These are phyloP conservation scores for Stereum hirsutum DNA, from an alignment of 1,284 basidiomycete species.

Conservation along the genomic window DNA sequence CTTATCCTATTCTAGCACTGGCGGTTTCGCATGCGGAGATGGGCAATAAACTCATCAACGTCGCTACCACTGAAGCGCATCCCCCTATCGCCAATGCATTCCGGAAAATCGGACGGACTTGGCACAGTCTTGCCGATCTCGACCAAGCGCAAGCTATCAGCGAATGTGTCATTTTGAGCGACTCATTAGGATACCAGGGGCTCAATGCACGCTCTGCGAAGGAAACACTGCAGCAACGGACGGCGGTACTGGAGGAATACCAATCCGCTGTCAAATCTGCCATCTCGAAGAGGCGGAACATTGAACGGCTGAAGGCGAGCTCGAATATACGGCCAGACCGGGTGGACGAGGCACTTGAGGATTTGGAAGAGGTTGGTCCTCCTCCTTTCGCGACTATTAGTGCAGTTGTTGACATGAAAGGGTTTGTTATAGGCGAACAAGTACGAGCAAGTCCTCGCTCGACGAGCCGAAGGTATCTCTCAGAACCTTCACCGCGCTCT, in stretches of 20 bases:
- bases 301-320: conserved; percentile 86
- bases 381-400: background rate
- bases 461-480: conserved; percentile 82
- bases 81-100: conserved; percentile 71
- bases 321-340: conserved; percentile 78
- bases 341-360: conserved; percentile 89
- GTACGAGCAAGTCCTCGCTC: conserved; percentile 75
- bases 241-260: conserved; percentile 85
- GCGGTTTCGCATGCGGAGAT: conserved; percentile 74
- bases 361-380: conserved; percentile 77
- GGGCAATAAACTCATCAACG: conserved; percentile 82
- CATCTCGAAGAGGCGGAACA: conserved; percentile 83
- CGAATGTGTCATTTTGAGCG: conserved; percentile 87
- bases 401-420: background rate
- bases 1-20: conserved; percentile 39
- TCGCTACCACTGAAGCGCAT: conserved; percentile 84
- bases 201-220: conserved; percentile 92
- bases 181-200: conserved; percentile 89
- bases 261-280: conserved; percentile 85
- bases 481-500: conserved; percentile 83
- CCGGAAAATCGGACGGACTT: conserved; percentile 75
- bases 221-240: conserved; percentile 82
- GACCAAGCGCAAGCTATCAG: conserved; percentile 83
- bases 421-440: conserved; percentile 60
- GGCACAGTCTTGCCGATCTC: conserved; percentile 79